Evolutionary conservation across 345 rosid genomes (phyloP), one percentile per base, ranked within the genome.

Genomic region (Schrenkiella parvula): DNA sequence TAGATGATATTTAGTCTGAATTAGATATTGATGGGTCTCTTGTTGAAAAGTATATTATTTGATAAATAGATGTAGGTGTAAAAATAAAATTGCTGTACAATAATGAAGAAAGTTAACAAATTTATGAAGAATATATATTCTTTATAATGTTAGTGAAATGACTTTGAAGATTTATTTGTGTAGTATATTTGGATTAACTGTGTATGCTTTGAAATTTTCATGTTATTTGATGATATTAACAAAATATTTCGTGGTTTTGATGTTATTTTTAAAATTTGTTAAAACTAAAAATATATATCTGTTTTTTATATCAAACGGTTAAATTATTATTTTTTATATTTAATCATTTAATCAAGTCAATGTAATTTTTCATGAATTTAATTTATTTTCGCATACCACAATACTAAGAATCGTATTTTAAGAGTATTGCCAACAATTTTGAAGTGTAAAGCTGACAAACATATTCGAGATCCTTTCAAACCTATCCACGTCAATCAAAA

Each of bases 61-160:
- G 44, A 39, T 61, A 29, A 13, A 39, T 60, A 60, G 19, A 48
- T 61, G 76, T 62, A 61, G 44, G 54, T 62, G 69, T 71, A 28
- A 51, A 38, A 28, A 50, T 61, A 47, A 23, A 2, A 0, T 0
- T 4, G 25, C 28, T 41, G 26, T 62, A 62, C 53, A 52, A 71
- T 62, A 71, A 61, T 50, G 62, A 71, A 38, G 52, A 48, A 70
- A 44, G 19, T 56, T 56, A 43, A 41, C 43, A 29, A 13, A 14
- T 56, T 10, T 14, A 11, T 47, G 50, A 25, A 17, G 7, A 47
- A 48, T 21, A 50, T 39, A 29, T 58, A 58, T 71, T 57, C 46
- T 59, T 58, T 70, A 66, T 54, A 28, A 28, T 17, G 1, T 28
- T 15, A 37, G 18, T 23, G 59, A 23, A 64, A 46, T 13, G 63